These are phyloP conservation scores for Microstegium vimineum DNA, from an alignment of 176 grass and related monocot genomes.

Conservation along the genomic window DNA sequence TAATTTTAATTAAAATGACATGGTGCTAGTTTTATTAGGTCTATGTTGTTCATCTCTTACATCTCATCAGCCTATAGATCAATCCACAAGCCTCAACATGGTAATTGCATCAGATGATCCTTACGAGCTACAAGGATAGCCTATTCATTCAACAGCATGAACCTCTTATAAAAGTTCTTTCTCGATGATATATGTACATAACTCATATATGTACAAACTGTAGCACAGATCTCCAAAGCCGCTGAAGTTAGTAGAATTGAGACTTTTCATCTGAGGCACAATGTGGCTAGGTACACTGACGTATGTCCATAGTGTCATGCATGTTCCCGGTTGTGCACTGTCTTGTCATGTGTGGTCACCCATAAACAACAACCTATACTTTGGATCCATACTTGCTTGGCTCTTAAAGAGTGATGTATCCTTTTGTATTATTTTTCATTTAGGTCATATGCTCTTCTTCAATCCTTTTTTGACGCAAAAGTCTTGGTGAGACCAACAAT, in stretches of 20 bases:
- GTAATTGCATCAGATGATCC: background rate
- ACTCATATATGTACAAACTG: background rate
- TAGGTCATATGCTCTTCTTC: no score
- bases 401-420: background rate
- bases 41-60: background rate
- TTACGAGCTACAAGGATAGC: background rate
- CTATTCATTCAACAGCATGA: background rate
- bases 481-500: no score
- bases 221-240: background rate
- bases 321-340: background rate
- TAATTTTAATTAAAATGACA: background rate
- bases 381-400: background rate
- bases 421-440: no score
- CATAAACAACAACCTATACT: constrained; percentile 4
- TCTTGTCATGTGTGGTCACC: constrained; percentile 16
- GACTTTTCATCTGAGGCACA: background rate
- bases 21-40: background rate
- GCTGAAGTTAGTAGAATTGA: background rate
- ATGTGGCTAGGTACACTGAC: background rate
- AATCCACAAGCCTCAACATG: background rate
- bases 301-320: background rate
- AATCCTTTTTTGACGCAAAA: no score
- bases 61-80: background rate
- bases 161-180: background rate
- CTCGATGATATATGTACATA: background rate